Base-by-base conservation (phyloP, 306 rosid genomes). In the Dicorynia guianensis region DNA sequence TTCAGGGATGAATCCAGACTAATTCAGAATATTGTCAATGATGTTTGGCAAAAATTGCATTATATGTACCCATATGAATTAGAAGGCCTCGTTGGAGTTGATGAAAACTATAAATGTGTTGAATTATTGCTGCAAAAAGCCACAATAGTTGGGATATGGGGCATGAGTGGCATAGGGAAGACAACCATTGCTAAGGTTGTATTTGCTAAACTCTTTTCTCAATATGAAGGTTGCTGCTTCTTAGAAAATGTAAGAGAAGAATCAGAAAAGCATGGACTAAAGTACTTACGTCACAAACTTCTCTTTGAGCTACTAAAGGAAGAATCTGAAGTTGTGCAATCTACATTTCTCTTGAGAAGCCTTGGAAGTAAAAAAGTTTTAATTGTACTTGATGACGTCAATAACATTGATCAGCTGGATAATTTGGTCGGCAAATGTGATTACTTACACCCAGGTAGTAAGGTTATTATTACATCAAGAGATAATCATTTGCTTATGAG, bases 131-230 rank as follows among this genome's bases (percentile, higher is more conserved):
- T 68, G 12, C 2, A 63, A 63, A 12, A 1, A 0, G 14, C 1
- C 12, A 18, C 53, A 11, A 59, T 33, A 15, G 49, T 82, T 60
- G 86, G 86, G 30, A 67, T 82, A 30, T 82, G 79, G 72, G 86
- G 86, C 15, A 81, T 81, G 75, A 63, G 77, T 1, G 77, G 77
- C 5, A 38, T 73, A 0, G 77, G 77, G 0, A 73, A 70, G 47
- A 70, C 77, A 34, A 77, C 85, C 6, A 8, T 75, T 52, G 81
- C 77, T 4, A 69, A 4, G 42, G 57, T 10, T n/a, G 55, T 75
- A 5, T 81, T 69, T 63, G 58, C 56, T 44, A 69, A 81, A 60
- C 36, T 36, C n/a, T 71, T 19, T 35, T 40, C 52, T 0, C 43
- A 69, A n/a, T 80, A 61, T 75, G 84, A 80, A 11, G 35, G 59